Conservation (phyloP, 2,329 filamentous ascomycete genomes). For the Colletotrichum agaves region DNA sequence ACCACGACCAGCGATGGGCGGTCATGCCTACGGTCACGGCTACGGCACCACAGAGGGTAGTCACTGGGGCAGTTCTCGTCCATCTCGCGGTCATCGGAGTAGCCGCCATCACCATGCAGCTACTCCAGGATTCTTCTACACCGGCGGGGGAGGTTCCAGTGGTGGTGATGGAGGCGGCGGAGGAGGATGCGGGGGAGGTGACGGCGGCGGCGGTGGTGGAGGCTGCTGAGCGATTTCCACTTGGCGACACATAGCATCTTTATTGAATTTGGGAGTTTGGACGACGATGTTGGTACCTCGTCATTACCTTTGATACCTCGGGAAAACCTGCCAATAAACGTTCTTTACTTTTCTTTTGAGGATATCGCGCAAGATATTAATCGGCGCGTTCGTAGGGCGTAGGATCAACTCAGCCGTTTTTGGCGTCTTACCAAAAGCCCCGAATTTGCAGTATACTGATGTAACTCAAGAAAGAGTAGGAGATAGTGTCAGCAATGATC, state of each 20-base stretch:
- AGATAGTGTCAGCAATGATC: no score
- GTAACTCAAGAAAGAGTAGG: no score
- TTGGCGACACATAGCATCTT: no score
- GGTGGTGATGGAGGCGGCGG: background rate
- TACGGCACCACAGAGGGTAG: background rate
- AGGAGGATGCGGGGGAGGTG: background rate
- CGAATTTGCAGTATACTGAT: no score
- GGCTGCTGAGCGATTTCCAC: background rate
- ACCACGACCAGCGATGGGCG: slow-evolving; percentile 4
- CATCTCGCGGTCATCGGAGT: background rate
- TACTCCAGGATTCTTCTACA: background rate
- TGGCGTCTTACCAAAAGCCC: no score
- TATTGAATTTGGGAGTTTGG: background rate
- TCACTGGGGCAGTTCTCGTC: background rate
- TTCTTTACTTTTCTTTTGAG: no score
- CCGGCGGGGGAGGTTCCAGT: background rate
- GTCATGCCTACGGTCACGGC: background rate
- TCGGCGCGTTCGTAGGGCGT: no score
- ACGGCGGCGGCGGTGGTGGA: slow-evolving; percentile 2
- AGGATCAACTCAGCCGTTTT: no score
- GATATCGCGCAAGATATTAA: no score
- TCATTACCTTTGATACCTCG: no score
- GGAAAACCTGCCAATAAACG: background rate
- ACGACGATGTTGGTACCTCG: background rate
- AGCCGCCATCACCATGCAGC: background rate